Evolutionary conservation across 1,139 yeast species (phyloP), one percentile per base, ranked within the genome.

Genomic region (Yamadazyma atmosphaerica): DNA sequence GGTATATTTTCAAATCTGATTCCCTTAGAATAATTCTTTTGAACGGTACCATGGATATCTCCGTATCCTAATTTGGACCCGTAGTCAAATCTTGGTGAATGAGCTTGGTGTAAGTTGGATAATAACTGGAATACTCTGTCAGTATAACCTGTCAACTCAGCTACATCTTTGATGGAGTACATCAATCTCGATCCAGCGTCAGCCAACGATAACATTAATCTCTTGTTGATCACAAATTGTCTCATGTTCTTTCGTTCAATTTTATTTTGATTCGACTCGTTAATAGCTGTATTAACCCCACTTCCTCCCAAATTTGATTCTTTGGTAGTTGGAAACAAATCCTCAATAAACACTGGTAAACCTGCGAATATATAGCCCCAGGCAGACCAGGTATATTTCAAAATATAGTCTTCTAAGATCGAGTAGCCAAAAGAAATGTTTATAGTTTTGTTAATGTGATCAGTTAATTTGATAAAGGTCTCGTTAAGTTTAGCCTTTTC

Each of bases 181-280:
- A 90, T 89, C 67, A 90, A 75, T 47, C 97, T 74, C n/a, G 95
- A 86, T 5, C 97, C 97, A 0, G 98, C 96, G 65, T 90, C 98
- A 1, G 97, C 96, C 56, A 90, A 74, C 4, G 94, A 84, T 51
- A 90, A 74, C 86, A 90, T 83, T 49, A 90, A 74, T 53, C 97
- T 75, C 65, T 90, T 90, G 67, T 89, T 90, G 42, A 89, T 89
- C 51, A 89, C 85, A 51, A 89, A 90, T 51, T 86, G 90, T 52
- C 88, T 83, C 89, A 90, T 88, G 52, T 81, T 83, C 43, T 74
- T 73, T 36, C 74, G 63, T 49, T 66, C 74, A 36, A 32, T 37
- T 33, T 48, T 49, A 27, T 37, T 27, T 18, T 37, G 32, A 29
- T 49, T 48, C 4, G 33, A 21, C 9, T 29, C 16, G 1, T n/a